Evolutionary conservation across 2,329 filamentous ascomycete species (phyloP).

Genomic region (Arthrinium puccinioides): DNA sequence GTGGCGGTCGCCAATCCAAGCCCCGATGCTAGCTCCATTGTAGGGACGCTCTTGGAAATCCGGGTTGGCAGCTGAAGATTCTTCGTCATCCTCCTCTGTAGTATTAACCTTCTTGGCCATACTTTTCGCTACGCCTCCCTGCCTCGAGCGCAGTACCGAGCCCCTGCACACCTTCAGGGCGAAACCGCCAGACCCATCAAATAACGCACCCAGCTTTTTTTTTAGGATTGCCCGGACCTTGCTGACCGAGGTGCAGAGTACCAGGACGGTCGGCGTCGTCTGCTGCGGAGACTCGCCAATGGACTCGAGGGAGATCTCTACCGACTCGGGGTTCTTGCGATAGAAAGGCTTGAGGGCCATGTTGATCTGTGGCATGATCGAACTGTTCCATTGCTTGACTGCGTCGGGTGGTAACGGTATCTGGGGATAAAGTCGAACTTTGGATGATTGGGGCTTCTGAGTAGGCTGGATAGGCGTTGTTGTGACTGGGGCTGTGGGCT

Average conservation of each 20-base stretch:
- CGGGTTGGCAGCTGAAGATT: slow-evolving; percentile 54
- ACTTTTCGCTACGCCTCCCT: slow-evolving; percentile 28
- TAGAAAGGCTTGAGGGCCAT: slow-evolving; percentile 64
- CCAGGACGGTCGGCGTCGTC: slow-evolving; percentile 65
- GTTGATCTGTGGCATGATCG: slow-evolving; percentile 67
- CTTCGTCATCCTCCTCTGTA: too few species aligned
- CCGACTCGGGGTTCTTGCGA: slow-evolving; percentile 65
- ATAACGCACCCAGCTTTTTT: slow-evolving; percentile 57
- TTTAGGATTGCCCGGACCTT: slow-evolving; percentile 67
- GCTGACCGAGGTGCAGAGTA: slow-evolving; percentile 67
- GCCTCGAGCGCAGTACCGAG: slow-evolving; percentile 56
- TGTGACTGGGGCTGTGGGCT: too few species aligned
- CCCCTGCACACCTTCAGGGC: slow-evolving; percentile 67
- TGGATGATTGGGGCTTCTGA: slow-evolving; percentile 23
- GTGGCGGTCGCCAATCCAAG: slow-evolving; percentile 78
- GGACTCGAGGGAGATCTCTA: slow-evolving; percentile 70
- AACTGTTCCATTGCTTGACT: slow-evolving; percentile 64
- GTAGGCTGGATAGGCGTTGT: slow-evolving; percentile 2
- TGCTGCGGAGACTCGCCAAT: slow-evolving; percentile 62
- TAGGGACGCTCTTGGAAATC: slow-evolving; percentile 71
- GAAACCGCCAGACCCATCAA: slow-evolving; percentile 55
- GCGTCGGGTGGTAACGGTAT: slow-evolving; percentile 51
- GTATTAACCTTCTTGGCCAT: too few species aligned
- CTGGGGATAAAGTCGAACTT: slow-evolving; percentile 53
- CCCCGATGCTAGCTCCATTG: slow-evolving; percentile 89